These are phyloP conservation scores for Manihot esculenta DNA, from an alignment of 441 rosid species.

Conservation along the genomic window DNA sequence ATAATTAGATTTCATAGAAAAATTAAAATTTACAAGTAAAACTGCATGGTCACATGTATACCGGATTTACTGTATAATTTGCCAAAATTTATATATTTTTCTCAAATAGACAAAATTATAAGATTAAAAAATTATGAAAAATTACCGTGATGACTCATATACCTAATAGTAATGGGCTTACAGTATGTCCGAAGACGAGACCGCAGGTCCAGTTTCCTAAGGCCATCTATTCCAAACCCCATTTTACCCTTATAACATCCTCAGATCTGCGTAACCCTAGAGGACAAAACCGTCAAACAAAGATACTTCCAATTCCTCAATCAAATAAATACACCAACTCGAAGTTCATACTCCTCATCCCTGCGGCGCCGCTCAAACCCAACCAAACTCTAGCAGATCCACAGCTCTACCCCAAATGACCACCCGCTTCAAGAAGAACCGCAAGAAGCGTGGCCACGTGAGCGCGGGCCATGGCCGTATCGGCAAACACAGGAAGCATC, in stretches of 20 bases:
- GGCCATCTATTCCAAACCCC: slow-evolving; percentile 35
- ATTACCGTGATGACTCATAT: no score
- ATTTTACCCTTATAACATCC: neutral
- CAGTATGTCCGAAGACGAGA: no score
- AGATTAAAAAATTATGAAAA: no score
- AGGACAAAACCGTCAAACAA: slow-evolving; percentile 28
- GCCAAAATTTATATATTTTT: no score
- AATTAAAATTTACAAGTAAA: no score
- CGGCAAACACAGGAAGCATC: slow-evolving; percentile 88
- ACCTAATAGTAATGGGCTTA: no score
- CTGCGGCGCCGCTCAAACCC: slow-evolving; percentile 17
- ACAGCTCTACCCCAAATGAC: slow-evolving; percentile 38
- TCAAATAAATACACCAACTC: slow-evolving; percentile 29
- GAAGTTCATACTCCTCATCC: neutral
- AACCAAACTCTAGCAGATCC: slow-evolving; percentile 4
- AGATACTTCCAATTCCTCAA: neutral
- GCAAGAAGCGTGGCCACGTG: slow-evolving; percentile 92
- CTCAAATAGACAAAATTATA: no score
- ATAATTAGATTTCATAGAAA: no score
- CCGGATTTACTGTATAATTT: no score
- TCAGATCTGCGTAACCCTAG: slow-evolving; percentile 27
- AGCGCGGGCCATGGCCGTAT: slow-evolving; percentile 88
- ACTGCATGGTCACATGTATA: no score
- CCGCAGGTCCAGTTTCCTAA: slow-evolving; percentile 9
- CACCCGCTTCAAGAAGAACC: slow-evolving; percentile 76